Conservation (phyloP, 2,329 filamentous ascomycete genomes). For the Trichoderma harzianum region DNA sequence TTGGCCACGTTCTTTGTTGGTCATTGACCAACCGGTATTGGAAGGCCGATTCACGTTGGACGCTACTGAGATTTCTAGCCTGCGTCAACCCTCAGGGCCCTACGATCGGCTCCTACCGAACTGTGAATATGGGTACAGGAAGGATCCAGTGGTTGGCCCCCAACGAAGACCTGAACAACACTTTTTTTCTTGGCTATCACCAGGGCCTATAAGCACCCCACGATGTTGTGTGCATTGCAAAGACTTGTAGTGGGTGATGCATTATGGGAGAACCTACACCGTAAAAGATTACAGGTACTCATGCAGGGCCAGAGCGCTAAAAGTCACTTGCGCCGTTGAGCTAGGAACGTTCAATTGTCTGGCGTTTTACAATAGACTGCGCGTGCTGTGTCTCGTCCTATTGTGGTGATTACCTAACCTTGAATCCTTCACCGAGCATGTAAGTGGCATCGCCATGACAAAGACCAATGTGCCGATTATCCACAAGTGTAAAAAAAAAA, state of each 20-base stretch:
- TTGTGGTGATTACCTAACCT: not conserved
- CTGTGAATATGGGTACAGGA: not conserved
- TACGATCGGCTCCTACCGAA: constrained; percentile 10
- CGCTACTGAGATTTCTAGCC: not conserved
- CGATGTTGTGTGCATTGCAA: not conserved
- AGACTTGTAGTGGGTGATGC: not conserved
- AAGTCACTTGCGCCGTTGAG: not conserved
- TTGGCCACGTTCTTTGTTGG: not conserved
- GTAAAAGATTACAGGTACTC: too few species aligned
- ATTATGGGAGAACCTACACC: not conserved
- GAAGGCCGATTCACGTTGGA: not conserved
- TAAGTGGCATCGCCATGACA: not conserved
- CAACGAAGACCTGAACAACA: not conserved
- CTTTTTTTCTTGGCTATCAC: not conserved
- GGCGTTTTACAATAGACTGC: not conserved
- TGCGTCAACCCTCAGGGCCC: not conserved
- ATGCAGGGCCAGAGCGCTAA: not conserved
- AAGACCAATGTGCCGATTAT: not conserved
- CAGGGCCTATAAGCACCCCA: not conserved
- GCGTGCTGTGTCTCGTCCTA: not conserved
- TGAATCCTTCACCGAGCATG: not conserved
- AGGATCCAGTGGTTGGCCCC: not conserved
- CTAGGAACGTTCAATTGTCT: too few species aligned
- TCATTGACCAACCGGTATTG: constrained; percentile 8
- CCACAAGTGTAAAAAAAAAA: not conserved